A percentile compares a stretch with the other conserved stretches of the same genome.
phyloP scores from a whole-genome alignment of 176 grass and related monocot species.

The Alopecurus myosuroides region DNA sequence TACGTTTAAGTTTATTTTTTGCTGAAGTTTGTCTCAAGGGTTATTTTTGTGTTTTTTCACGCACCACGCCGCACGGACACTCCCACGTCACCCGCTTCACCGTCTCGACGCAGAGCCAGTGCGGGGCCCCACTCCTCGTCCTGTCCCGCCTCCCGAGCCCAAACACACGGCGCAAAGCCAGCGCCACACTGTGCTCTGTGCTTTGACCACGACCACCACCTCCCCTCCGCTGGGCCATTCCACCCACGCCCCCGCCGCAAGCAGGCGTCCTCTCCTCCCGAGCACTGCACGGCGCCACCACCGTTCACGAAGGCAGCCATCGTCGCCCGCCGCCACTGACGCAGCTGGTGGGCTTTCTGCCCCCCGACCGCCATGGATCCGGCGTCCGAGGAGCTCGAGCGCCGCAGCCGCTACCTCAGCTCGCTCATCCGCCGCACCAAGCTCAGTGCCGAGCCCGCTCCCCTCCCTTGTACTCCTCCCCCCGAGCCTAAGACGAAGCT shows the following conservation, averaged over 20 bases:
- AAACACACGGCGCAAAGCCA: neutral
- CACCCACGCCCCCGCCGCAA: neutral
- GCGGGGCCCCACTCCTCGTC: neutral
- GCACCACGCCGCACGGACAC: neutral
- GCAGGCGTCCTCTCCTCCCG: neutral
- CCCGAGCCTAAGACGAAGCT: neutral
- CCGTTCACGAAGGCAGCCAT: neutral
- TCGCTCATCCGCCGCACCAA: conserved; percentile 80
- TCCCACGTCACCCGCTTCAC: neutral
- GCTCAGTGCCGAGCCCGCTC: conserved; percentile 34
- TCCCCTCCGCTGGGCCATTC: neutral
- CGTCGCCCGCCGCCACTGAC: neutral
- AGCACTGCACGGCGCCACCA: neutral
- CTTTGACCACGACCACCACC: conserved; percentile 26
- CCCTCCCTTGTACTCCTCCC: neutral
- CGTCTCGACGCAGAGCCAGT: neutral
- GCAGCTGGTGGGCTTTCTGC: neutral
- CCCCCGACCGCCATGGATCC: conserved; percentile 40
- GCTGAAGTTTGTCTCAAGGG: too few relatives aligned
- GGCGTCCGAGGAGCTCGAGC: conserved; percentile 87
- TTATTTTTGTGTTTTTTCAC: too few relatives aligned
- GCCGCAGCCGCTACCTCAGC: conserved; percentile 75
- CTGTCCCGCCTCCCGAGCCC: neutral
- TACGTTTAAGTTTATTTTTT: too few relatives aligned
- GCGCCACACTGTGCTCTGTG: neutral